phyloP scores from a whole-genome alignment of 805 yeast genomes.

The Clavispora vitiphila region DNA sequence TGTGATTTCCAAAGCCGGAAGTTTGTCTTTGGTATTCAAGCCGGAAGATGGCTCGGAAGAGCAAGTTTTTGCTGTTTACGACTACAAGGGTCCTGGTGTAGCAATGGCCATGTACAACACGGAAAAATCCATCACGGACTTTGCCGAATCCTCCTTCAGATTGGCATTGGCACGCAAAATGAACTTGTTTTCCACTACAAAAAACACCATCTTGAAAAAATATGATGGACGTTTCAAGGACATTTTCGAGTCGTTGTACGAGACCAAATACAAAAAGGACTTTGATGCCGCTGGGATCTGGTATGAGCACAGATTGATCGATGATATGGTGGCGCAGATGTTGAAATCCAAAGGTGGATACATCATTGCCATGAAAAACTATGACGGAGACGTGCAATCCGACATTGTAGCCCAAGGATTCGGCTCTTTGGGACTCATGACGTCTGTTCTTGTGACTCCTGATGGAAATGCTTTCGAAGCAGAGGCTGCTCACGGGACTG shows the following conservation, averaged over 20 bases:
- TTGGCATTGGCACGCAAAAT: constrained; percentile 61
- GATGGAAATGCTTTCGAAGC: constrained; percentile 84
- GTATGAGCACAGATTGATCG: constrained; percentile 79
- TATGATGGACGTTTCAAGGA: constrained; percentile 83
- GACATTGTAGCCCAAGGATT: constrained; percentile 87
- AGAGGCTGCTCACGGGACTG: constrained; percentile 87
- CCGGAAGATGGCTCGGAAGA: constrained; percentile 54
- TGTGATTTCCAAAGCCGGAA: constrained; percentile 62
- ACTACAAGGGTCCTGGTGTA: constrained; percentile 65
- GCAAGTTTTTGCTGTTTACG: constrained; percentile 49
- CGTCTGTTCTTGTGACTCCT: constrained; percentile 76
- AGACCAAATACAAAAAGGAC: constrained; percentile 46
- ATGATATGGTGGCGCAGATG: constrained; percentile 90
- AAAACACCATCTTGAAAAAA: constrained; percentile 75
- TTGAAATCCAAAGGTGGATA: constrained; percentile 79
- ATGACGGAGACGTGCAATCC: constrained; percentile 83
- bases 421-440: constrained; percentile 80
- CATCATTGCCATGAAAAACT: constrained; percentile 75
- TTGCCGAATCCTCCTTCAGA: constrained; percentile 77
- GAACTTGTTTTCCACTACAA: constrained; percentile 67
- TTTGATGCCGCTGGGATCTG: constrained; percentile 60
- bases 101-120: constrained; percentile 83
- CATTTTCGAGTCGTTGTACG: constrained; percentile 66
- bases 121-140: constrained; percentile 68
- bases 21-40: constrained; percentile 58